Evolutionary conservation across 805 yeast species (phyloP).

Genomic region (Candida tibetensis): DNA sequence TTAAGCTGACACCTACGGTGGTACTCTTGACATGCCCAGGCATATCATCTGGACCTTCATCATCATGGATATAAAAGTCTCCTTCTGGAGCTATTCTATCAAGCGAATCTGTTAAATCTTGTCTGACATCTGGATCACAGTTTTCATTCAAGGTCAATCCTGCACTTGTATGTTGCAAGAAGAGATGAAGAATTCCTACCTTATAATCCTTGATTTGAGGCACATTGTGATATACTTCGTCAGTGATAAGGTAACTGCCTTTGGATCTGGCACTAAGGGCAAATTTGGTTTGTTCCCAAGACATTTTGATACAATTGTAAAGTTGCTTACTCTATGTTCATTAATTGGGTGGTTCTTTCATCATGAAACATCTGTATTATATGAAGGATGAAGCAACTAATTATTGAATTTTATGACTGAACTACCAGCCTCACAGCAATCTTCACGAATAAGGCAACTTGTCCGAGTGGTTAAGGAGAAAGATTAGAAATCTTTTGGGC

Average conservation of each 20-base stretch:
- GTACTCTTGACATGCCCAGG: constrained; percentile 71
- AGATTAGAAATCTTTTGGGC: constrained; percentile 43
- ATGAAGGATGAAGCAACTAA: not conserved
- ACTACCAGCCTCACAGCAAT: not conserved
- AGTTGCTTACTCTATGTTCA: not conserved
- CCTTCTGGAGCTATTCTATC: constrained; percentile 69
- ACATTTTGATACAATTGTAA: constrained; percentile 7
- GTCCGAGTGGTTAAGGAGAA: constrained; percentile 71
- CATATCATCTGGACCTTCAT: constrained; percentile 84
- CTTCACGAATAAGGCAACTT: constrained; percentile 26
- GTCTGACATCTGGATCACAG: constrained; percentile 74
- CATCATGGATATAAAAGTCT: constrained; percentile 55
- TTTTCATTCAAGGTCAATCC: constrained; percentile 76
- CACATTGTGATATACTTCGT: constrained; percentile 53
- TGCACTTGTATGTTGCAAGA: constrained; percentile 78
- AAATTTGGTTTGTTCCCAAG: constrained; percentile 62
- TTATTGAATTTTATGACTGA: not conserved
- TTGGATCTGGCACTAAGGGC: constrained; percentile 54
- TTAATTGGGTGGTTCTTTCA: not conserved
- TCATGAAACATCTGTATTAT: not conserved
- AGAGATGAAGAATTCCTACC: constrained; percentile 62
- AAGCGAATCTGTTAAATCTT: constrained; percentile 62
- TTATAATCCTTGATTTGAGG: constrained; percentile 61
- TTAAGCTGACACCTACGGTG: constrained; percentile 53
- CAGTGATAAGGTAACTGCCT: constrained; percentile 71